Evolutionary conservation across 805 yeast genomes (phyloP).

Genomic region (Alloascoidea africana): DNA sequence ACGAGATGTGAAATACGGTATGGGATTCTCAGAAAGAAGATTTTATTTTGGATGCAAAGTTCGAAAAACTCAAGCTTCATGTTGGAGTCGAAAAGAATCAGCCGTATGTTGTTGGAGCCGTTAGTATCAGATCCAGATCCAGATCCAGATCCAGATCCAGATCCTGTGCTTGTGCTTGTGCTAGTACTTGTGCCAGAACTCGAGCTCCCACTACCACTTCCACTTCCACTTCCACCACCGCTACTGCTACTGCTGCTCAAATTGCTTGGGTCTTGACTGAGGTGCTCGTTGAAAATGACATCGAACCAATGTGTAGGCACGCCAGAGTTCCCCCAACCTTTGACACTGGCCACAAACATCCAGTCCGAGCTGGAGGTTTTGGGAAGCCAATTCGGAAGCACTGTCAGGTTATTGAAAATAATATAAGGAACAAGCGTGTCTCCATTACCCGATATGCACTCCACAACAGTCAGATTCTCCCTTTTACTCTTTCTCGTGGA

Average conservation of each 20-base stretch:
- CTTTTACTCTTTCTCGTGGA: background rate
- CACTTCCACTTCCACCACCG: too few relatives aligned
- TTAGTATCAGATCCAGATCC: too few relatives aligned
- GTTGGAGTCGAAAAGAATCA: background rate
- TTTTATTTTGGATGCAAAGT: background rate
- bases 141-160: too few relatives aligned
- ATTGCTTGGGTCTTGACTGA: too few relatives aligned
- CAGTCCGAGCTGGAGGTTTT: background rate
- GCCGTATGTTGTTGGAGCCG: background rate
- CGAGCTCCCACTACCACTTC: too few relatives aligned
- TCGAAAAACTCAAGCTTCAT: conserved; percentile 1
- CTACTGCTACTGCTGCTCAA: background rate
- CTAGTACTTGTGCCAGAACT: too few relatives aligned
- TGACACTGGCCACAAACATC: background rate
- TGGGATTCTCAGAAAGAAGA: background rate
- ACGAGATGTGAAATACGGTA: background rate
- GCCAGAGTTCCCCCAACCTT: conserved; percentile 1
- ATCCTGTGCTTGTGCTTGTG: too few relatives aligned
- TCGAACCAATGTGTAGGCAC: conserved; percentile 1
- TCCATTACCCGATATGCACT: conserved; percentile 1
- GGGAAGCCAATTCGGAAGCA: background rate
- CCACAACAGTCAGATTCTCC: background rate
- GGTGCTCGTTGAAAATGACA: background rate
- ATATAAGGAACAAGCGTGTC: background rate
- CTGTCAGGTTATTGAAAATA: background rate